A percentile compares a stretch with the other conserved stretches of the same genome.
These are phyloP conservation scores for Ogataea ganodermae DNA, from an alignment of 805 yeast species.

Conservation along the genomic window DNA sequence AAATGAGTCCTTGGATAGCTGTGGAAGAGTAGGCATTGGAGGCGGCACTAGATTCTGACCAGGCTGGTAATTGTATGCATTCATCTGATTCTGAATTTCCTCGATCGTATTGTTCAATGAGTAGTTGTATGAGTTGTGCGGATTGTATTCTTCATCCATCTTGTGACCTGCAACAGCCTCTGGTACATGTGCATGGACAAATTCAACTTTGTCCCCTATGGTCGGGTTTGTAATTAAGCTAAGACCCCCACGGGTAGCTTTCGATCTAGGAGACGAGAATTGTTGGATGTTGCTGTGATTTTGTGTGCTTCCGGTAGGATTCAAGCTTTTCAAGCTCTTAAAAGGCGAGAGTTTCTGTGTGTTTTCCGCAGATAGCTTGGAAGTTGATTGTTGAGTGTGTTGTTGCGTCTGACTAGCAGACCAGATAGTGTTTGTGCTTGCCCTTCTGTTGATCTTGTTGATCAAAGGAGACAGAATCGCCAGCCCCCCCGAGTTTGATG, in stretches of 20 bases:
- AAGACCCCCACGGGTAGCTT: constrained; percentile 18
- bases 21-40: constrained; percentile 10
- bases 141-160: constrained; percentile 33
- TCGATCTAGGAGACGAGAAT: constrained; percentile 21
- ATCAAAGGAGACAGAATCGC: constrained; percentile 27
- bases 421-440: constrained; percentile 16
- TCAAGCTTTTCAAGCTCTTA: constrained; percentile 10
- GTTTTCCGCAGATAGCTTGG: background rate
- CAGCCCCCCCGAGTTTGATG: constrained; percentile 21
- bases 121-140: constrained; percentile 35
- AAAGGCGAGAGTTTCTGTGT: constrained; percentile 13
- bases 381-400: background rate
- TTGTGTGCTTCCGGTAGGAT: background rate
- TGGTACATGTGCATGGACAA: background rate
- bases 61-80: constrained; percentile 15
- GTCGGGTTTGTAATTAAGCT: constrained; percentile 18
- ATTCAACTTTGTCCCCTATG: constrained; percentile 6
- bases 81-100: constrained; percentile 36
- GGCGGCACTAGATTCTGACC: constrained; percentile 1
- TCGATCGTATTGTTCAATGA: constrained; percentile 35
- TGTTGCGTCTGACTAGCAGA: constrained; percentile 9
- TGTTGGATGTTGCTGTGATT: constrained; percentile 1
- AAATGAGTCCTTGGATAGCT: background rate
- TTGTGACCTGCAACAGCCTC: background rate
- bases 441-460: constrained; percentile 17